Evolutionary conservation across 1,139 yeast genomes (phyloP), one percentile per base, ranked within the genome.

Genomic region (Zhuliangozyma blackwelliae): DNA sequence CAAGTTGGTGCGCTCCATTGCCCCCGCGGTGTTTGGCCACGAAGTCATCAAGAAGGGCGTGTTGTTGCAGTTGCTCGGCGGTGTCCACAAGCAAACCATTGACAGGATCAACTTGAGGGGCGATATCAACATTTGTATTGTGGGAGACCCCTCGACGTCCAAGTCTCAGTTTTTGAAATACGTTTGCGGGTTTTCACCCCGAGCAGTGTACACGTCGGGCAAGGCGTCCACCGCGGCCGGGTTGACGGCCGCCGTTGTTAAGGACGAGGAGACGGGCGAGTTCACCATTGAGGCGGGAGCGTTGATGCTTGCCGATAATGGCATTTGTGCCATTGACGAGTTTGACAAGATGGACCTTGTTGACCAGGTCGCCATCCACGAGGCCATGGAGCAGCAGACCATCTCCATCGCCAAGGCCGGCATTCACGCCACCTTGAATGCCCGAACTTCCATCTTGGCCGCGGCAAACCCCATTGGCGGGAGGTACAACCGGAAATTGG

Each of bases 361-460:
- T 5, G 98, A 94, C 61, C 98, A 94, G 65, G 98, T 92, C 40
- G 98, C 98, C 3, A 92, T 92, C 68, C 99, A 92, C 66, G 99
- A 92, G 68, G 99, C 98, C 11, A 92, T 92, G 99, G 98, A 92
- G 70, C 98, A 92, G 63, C 98, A 92, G 60, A 92, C 98, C 0
- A 92, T 92, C 46, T 89, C 97, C 10, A 92, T 92, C 54, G 97
- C 98, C 20, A 92, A 92, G 59, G 98, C 98, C 1, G 98, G 98
- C 53, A 92, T 92, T 45, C 97, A 92, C 57, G 97, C 98, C 6
- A 92, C 98, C 1, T 67, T 92, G 52, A 92, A 92, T 58, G 98
- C 98, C 2, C 77, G 98, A 55, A 89, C 98, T 0, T 87, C 97
- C 0, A 92, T 92, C 48, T 65, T 92, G 41, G 98, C 98, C 0